Evolutionary conservation across 345 rosid species (phyloP).

Genomic region (Pistacia integerrima): DNA sequence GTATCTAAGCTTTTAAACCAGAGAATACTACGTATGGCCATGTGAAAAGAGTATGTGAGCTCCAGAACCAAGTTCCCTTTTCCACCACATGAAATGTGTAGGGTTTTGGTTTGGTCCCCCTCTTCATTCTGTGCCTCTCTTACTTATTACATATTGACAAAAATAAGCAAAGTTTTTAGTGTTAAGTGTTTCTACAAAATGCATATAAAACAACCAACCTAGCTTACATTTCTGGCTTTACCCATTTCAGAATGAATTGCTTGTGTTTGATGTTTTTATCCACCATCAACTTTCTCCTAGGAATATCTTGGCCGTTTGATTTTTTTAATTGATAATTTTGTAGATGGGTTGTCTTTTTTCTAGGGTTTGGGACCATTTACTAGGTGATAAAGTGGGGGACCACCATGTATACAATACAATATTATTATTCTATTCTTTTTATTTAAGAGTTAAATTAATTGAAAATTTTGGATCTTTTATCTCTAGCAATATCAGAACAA

Average conservation of each 20-base stretch:
- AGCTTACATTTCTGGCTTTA: constrained; percentile 20
- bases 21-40: constrained; percentile 9
- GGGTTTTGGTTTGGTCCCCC: constrained; percentile 9
- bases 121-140: neutral
- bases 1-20: constrained; percentile 7
- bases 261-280: constrained; percentile 4
- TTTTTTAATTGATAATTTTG: too few species aligned
- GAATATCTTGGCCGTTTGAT: constrained; percentile 14
- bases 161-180: neutral
- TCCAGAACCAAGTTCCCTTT: constrained; percentile 4
- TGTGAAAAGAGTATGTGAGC: neutral
- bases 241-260: constrained; percentile 8
- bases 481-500: too few species aligned
- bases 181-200: neutral
- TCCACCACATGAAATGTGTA: constrained; percentile 1
- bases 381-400: neutral
- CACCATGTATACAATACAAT: neutral
- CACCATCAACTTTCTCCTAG: neutral
- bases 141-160: constrained; percentile 3
- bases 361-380: constrained; percentile 21
- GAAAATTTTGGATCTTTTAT: too few species aligned
- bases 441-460: too few species aligned
- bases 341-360: constrained; percentile 10
- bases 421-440: too few species aligned
- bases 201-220: constrained; percentile 12